Base-by-base conservation (phyloP, 257 asterid species). In the Ajuga chamaepitys region DNA sequence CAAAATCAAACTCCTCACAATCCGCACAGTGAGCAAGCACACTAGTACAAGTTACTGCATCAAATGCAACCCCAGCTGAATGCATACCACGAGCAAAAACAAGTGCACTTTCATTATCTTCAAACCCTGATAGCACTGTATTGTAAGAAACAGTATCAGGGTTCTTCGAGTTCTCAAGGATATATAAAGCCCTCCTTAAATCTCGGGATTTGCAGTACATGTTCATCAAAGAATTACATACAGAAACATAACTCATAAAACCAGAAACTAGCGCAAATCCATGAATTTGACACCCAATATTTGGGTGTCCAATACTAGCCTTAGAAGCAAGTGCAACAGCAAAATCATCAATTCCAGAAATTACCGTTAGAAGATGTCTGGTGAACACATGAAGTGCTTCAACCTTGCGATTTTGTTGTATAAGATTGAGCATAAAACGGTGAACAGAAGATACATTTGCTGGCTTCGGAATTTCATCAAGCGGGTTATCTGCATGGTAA, bases 131-230 rank as follows among this genome's bases (percentile, higher is more conserved):
- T 24, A 93, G 71, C 70, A 93, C 37, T 4, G 96, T 93, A 46
- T 89, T 93, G 48, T 86, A 81, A 13, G 98, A 89, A 72, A 89
- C 88, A 9, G 76, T 87, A 70, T 93, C 97, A n/a, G 87, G 94
- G 75, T 61, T 72, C 58, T 76, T 75, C 77, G 85, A 17, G 18
- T 66, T 47, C 55, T 71, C 67, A 46, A 93, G 87, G 17, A 89
- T 77, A 50, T 75, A 52, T 46, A 80, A 67, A 17, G 97, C 94
- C 53, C 14, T 64, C 74, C 66, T 42, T 24, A 75, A 75, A 46
- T 76, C 68, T 32, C 81, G 72, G 10, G 89, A 85, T 64, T 85
- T 93, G 66, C 78, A 75, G 76, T 87, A 89, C 89, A 93, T 58
- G 66, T 82, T 89, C 96, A 89, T 93, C 72, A 93, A 71, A 7